These are phyloP conservation scores for Glomus cerebriforme DNA, from an alignment of 192 early-diverging fungal species.

Conservation along the genomic window DNA sequence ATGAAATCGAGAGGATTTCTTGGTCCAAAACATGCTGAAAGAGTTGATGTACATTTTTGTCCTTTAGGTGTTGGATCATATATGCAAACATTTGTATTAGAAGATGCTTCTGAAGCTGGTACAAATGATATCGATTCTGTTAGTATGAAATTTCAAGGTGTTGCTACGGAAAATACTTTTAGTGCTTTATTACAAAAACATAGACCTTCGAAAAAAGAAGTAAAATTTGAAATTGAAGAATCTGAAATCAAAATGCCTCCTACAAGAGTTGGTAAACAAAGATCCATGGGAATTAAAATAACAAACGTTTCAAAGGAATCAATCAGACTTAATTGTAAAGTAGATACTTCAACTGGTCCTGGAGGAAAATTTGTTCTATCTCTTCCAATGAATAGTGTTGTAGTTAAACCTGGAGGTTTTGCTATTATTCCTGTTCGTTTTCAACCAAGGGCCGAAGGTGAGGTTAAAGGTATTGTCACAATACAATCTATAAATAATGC, in stretches of 20 bases:
- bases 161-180: slow-evolving; percentile 12
- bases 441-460: slow-evolving; percentile 14
- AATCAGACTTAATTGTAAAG: slow-evolving; percentile 17
- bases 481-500: neutral
- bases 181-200: slow-evolving; percentile 8
- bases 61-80: slow-evolving; percentile 16
- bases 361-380: slow-evolving; percentile 19
- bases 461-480: slow-evolving; percentile 17
- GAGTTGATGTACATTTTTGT: slow-evolving; percentile 22
- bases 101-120: neutral
- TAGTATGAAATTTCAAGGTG: slow-evolving; percentile 1
- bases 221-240: slow-evolving; percentile 19
- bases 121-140: neutral
- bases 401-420: slow-evolving; percentile 4
- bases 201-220: slow-evolving; percentile 1
- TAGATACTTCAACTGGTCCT: slow-evolving; percentile 7
- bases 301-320: slow-evolving; percentile 1
- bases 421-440: slow-evolving; percentile 13
- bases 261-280: slow-evolving; percentile 14
- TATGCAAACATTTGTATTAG: slow-evolving; percentile 21
- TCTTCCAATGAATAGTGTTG: slow-evolving; percentile 17
- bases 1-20: neutral
- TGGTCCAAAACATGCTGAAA: slow-evolving; percentile 16
- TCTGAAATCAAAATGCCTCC: neutral
- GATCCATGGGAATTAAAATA: slow-evolving; percentile 22